Percentiles rank a stretch among this genome's conserved stretches.
phyloP scores from a whole-genome alignment of 345 rosid species.

The Eucalyptus tenuipes region DNA sequence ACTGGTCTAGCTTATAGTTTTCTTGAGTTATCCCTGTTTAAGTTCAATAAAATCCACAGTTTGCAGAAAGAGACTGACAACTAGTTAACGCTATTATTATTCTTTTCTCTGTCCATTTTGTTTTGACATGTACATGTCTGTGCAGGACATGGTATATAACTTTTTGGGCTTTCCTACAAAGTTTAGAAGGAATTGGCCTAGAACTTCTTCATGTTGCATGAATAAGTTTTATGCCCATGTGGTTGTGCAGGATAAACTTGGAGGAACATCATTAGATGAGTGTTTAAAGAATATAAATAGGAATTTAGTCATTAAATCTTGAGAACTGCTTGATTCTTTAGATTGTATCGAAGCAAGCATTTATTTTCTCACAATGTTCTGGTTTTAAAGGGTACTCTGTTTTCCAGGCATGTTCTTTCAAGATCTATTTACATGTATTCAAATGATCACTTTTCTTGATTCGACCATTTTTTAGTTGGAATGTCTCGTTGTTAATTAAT shows the following conservation, averaged over 20 bases:
- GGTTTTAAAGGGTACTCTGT: not conserved
- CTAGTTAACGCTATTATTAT: not conserved
- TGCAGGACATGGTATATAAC: not conserved
- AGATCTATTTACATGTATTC: not conserved
- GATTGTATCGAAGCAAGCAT: not conserved
- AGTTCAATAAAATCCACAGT: not conserved
- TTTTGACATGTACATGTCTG: not conserved
- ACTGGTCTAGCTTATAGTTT: not conserved
- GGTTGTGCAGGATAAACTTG: not conserved
- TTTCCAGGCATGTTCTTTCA: not conserved
- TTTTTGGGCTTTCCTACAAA: not conserved
- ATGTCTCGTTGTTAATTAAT: not conserved
- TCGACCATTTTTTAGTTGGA: not conserved
- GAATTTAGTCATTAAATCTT: not conserved
- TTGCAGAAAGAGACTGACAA: not conserved
- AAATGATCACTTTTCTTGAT: not conserved
- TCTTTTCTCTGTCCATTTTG: not conserved
- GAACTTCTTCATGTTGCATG: not conserved
- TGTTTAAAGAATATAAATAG: not conserved
- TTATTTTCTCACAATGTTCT: not conserved
- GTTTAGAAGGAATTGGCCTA: not conserved
- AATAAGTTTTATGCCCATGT: not conserved
- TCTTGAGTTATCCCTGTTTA: not conserved
- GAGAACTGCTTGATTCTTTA: not conserved
- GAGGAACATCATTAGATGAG: not conserved